Percentiles rank a stretch among this genome's conserved stretches.
These are phyloP conservation scores for Paracorniculantispora psalliotae DNA, from an alignment of 2,329 filamentous ascomycete species.

Conservation along the genomic window DNA sequence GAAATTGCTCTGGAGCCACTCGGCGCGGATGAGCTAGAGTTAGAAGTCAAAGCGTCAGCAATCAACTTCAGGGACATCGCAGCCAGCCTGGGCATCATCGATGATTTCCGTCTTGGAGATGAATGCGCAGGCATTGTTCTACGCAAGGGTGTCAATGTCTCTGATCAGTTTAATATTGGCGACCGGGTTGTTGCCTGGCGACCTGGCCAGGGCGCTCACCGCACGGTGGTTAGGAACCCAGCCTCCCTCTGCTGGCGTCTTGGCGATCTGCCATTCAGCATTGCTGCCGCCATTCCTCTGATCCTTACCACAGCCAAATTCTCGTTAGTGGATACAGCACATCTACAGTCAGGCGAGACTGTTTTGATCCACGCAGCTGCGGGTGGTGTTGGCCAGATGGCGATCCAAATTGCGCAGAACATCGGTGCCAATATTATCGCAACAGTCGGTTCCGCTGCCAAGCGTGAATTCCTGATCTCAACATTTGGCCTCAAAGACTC, in stretches of 20 bases:
- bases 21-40: constrained; percentile 23
- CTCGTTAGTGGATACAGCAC: constrained; percentile 22
- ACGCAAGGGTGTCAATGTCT: constrained; percentile 17
- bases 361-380: constrained; percentile 35
- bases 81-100: constrained; percentile 23
- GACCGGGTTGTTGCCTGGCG: constrained; percentile 26
- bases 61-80: constrained; percentile 34
- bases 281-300: constrained; percentile 24
- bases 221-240: constrained; percentile 26
- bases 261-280: constrained; percentile 18
- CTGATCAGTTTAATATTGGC: constrained; percentile 22
- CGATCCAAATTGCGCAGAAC: constrained; percentile 31
- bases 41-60: constrained; percentile 26
- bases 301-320: constrained; percentile 26
- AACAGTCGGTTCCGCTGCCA: constrained; percentile 28
- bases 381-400: constrained; percentile 33
- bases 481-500: constrained; percentile 26
- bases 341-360: constrained; percentile 20
- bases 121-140: constrained; percentile 24
- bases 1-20: neutral
- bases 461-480: constrained; percentile 24
- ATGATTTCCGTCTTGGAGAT: constrained; percentile 20
- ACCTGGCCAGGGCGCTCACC: constrained; percentile 19
- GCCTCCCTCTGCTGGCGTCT: constrained; percentile 27
- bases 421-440: constrained; percentile 33